These are phyloP conservation scores for Fusarium tanahbumbuense DNA, from an alignment of 2,329 filamentous ascomycete species.

Conservation along the genomic window DNA sequence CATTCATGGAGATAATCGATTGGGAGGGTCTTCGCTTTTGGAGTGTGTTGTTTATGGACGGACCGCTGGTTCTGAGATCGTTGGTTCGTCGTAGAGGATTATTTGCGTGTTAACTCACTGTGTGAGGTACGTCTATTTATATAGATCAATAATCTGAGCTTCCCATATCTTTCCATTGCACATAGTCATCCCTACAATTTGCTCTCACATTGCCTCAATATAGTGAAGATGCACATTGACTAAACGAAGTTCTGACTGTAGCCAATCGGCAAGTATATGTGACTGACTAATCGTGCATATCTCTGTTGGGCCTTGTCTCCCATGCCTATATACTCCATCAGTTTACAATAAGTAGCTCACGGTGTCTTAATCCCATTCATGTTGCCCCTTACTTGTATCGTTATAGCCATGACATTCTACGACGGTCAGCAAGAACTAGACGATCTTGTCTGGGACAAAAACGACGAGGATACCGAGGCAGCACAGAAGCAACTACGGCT, in stretches of 20 bases:
- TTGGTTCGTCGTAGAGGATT: background rate
- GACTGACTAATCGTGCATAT: background rate
- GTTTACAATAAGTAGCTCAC: background rate
- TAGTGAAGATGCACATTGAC: background rate
- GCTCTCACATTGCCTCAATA: no score
- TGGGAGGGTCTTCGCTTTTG: constrained; percentile 70
- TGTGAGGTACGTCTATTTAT: constrained; percentile 38
- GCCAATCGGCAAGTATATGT: background rate
- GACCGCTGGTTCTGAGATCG: constrained; percentile 59
- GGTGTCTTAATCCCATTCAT: no score
- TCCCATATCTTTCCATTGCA: no score
- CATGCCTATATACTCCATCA: background rate
- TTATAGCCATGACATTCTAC: background rate
- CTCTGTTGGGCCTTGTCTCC: background rate
- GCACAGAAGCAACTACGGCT: constrained; percentile 8
- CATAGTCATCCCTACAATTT: no score
- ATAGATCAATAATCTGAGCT: background rate
- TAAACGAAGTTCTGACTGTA: background rate
- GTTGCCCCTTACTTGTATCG: no score
- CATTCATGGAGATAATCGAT: constrained; percentile 70
- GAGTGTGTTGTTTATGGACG: constrained; percentile 74
- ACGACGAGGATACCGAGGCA: constrained; percentile 9
- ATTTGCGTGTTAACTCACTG: constrained; percentile 26
- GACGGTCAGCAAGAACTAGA: constrained; percentile 25
- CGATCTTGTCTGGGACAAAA: constrained; percentile 30